Evolutionary conservation across 2,329 filamentous ascomycete genomes (phyloP).

Genomic region (Geosmithia flava): DNA sequence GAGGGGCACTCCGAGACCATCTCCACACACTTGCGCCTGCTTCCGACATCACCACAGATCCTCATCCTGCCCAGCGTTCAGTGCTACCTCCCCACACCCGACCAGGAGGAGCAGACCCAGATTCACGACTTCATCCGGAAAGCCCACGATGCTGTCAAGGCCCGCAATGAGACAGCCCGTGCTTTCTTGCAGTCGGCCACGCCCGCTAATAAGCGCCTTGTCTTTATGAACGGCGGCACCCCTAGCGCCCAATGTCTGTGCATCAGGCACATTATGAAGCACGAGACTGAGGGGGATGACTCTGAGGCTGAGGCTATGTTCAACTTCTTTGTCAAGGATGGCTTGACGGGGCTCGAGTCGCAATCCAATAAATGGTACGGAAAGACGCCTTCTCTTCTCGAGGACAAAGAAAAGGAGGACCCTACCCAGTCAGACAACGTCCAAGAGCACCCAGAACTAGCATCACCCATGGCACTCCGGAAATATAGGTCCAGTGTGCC

Average conservation of each 20-base stretch:
- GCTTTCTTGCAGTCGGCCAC: conserved; percentile 36
- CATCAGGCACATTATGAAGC: conserved; percentile 38
- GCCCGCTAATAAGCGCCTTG: conserved; percentile 35
- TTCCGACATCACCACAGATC: conserved; percentile 46
- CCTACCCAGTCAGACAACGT: not conserved
- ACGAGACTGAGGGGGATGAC: conserved; percentile 36
- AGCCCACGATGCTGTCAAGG: conserved; percentile 35
- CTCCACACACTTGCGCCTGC: conserved; percentile 45
- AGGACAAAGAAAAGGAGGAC: not conserved
- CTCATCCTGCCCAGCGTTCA: conserved; percentile 41
- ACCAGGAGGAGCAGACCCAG: conserved; percentile 14
- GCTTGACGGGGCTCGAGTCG: conserved; percentile 24
- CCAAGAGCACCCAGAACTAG: not conserved
- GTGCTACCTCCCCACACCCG: conserved; percentile 26
- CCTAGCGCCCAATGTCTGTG: conserved; percentile 41
- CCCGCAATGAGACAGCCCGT: conserved; percentile 34
- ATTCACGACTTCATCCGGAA: conserved; percentile 27
- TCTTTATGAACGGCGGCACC: conserved; percentile 49
- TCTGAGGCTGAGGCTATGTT: conserved; percentile 38
- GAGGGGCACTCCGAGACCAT: conserved; percentile 44
- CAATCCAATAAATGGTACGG: conserved; percentile 8
- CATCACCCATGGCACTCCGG: not conserved
- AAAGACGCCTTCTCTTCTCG: not conserved
- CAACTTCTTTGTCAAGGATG: conserved; percentile 34
- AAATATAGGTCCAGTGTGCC: not conserved